A percentile compares a stretch with the other conserved stretches of the same genome.
These are phyloP conservation scores for Saccharomycopsis fermentans DNA, from an alignment of 805 yeast genomes.

Conservation along the genomic window DNA sequence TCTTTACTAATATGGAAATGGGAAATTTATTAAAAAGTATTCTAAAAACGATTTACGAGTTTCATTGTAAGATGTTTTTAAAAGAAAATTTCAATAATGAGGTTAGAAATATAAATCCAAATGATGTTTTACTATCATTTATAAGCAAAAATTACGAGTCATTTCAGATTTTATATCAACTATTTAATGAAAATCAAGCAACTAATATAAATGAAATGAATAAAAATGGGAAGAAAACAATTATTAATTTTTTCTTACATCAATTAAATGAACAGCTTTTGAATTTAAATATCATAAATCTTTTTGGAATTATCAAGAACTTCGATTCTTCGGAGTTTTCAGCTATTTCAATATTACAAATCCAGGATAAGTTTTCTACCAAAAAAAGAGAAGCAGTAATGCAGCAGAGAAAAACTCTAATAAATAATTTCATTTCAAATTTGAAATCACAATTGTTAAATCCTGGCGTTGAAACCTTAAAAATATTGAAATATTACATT, in stretches of 20 bases:
- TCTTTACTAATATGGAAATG: not conserved
- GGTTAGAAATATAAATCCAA: not conserved
- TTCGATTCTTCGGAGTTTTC: not conserved
- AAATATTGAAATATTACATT: slow-evolving; percentile 58
- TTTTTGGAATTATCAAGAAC: not conserved
- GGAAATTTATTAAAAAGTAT: not conserved
- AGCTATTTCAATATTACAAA: not conserved
- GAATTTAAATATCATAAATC: not conserved
- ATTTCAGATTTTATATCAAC: not conserved
- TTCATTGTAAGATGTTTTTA: not conserved
- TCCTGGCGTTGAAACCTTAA: slow-evolving; percentile 72
- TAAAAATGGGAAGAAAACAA: not conserved
- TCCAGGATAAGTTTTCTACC: not conserved
- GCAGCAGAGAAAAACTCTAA: not conserved
- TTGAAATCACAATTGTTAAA: slow-evolving; percentile 38
- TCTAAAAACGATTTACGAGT: not conserved
- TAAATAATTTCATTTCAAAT: not conserved
- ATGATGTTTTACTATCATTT: not conserved
- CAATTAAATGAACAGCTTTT: not conserved
- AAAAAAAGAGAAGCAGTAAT: not conserved
- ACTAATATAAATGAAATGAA: not conserved
- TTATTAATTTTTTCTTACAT: not conserved
- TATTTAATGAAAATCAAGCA: not conserved
- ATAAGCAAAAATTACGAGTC: not conserved
- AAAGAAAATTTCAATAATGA: not conserved